These are phyloP conservation scores for Colletotrichum sp. DNA, from an alignment of 2,329 filamentous ascomycete species.

Conservation along the genomic window DNA sequence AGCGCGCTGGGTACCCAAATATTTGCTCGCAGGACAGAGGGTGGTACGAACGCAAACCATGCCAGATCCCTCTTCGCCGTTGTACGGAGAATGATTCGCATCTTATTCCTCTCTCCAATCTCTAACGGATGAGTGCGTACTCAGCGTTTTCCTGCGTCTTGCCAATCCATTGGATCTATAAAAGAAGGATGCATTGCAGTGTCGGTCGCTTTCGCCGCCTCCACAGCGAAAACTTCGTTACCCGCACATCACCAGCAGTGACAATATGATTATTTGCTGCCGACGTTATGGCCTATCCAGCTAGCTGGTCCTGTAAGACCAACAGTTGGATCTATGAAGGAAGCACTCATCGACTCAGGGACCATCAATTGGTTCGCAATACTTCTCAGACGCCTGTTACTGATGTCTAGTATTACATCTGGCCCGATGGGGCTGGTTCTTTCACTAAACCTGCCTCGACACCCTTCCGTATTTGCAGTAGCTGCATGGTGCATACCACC, in stretches of 20 bases:
- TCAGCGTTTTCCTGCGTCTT: neutral
- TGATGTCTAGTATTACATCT: neutral
- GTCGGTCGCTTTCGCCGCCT: neutral
- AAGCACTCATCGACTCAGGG: neutral
- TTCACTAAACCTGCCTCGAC: neutral
- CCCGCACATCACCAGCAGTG: too few relatives aligned
- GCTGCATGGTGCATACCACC: neutral
- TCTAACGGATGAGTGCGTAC: neutral
- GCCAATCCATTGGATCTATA: neutral
- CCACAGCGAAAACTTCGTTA: neutral
- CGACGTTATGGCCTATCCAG: too few relatives aligned
- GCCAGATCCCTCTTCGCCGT: too few relatives aligned
- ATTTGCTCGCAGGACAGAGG: too few relatives aligned
- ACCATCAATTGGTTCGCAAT: neutral
- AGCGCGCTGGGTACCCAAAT: neutral
- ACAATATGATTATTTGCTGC: too few relatives aligned
- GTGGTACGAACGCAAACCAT: too few relatives aligned
- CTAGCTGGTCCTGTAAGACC: too few relatives aligned
- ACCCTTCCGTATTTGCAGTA: too few relatives aligned
- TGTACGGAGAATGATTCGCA: too few relatives aligned
- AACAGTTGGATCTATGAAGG: too few relatives aligned
- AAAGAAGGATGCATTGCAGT: neutral
- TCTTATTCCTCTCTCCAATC: too few relatives aligned
- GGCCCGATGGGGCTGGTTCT: neutral
- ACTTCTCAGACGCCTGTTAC: neutral